A percentile compares a stretch with the other conserved stretches of the same genome.
Conservation (phyloP, 768 basidiomycete genomes). For the Lactarius evosmus region DNA sequence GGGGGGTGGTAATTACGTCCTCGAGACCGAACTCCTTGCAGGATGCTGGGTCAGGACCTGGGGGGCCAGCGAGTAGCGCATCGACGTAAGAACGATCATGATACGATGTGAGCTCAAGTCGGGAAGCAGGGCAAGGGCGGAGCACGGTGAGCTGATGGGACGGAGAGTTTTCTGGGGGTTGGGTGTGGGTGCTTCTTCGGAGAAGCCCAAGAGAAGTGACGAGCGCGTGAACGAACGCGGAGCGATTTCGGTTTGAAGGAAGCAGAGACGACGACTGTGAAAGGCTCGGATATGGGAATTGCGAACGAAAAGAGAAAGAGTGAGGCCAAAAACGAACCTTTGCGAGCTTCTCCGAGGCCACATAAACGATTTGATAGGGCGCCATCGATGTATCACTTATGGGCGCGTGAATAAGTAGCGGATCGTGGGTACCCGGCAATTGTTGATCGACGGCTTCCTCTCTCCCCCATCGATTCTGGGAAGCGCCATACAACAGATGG, state of each 20-base stretch:
- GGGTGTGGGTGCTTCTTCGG: conserved; percentile 1
- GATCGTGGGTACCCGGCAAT: too few relatives aligned
- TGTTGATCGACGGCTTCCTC: neutral
- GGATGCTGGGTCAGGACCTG: conserved; percentile 24
- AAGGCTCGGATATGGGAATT: neutral
- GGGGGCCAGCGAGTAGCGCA: conserved; percentile 11
- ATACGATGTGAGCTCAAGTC: conserved; percentile 18
- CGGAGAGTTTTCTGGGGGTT: neutral
- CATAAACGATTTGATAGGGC: conserved; percentile 40
- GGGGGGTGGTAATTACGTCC: conserved; percentile 42
- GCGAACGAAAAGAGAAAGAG: neutral
- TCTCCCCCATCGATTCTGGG: too few relatives aligned
- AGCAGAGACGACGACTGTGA: conserved; percentile 34
- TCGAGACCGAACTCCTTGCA: conserved; percentile 52
- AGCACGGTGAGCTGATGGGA: conserved; percentile 11
- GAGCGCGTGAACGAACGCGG: conserved; percentile 33
- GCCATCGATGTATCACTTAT: too few relatives aligned
- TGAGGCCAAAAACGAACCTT: conserved; percentile 38
- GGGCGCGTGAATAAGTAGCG: too few relatives aligned
- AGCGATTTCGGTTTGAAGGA: conserved; percentile 33
- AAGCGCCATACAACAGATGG: neutral
- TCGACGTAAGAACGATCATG: conserved; percentile 25
- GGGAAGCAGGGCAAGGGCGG: conserved; percentile 15
- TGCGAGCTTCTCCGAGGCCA: conserved; percentile 56
- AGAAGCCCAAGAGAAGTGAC: conserved; percentile 28